Conservation (phyloP, 1,139 yeast species). For the Yarrowia galli region DNA sequence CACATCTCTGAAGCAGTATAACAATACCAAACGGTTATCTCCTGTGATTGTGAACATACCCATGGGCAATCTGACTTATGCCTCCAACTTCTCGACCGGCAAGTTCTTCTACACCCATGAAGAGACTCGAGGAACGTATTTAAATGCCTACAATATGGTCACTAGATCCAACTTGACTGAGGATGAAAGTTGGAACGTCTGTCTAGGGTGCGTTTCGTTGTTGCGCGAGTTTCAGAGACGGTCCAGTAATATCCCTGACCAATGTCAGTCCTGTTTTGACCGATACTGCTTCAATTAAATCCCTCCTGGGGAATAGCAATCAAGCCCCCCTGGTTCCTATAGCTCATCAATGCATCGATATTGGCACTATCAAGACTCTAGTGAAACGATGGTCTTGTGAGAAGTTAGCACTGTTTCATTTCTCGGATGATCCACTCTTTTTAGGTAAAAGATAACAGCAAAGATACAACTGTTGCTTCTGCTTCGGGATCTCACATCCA, state of each 20-base stretch:
- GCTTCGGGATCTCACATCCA: no score
- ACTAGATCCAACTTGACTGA: conserved; percentile 75
- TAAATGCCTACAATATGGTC: conserved; percentile 83
- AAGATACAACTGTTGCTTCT: no score
- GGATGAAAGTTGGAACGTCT: conserved; percentile 72
- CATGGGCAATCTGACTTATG: conserved; percentile 70
- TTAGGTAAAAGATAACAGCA: no score
- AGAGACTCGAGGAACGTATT: conserved; percentile 67
- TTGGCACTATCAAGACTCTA: background rate
- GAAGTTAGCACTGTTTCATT: no score
- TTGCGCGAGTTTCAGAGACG: conserved; percentile 81
- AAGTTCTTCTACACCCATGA: conserved; percentile 65
- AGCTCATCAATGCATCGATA: background rate
- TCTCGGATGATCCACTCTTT: no score
- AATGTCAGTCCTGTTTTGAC: conserved; percentile 74
- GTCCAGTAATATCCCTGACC: conserved; percentile 66
- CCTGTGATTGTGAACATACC: conserved; percentile 84
- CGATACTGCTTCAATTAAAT: conserved; percentile 78
- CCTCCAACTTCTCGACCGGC: conserved; percentile 76
- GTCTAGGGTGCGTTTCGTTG: conserved; percentile 88
- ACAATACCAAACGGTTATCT: conserved; percentile 53
- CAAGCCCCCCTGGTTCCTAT: background rate
- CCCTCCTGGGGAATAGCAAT: background rate
- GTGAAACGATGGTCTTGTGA: no score
- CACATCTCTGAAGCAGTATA: conserved; percentile 60